Conservation (phyloP, 2,329 filamentous ascomycete genomes). For the Arachnomyces sp. region DNA sequence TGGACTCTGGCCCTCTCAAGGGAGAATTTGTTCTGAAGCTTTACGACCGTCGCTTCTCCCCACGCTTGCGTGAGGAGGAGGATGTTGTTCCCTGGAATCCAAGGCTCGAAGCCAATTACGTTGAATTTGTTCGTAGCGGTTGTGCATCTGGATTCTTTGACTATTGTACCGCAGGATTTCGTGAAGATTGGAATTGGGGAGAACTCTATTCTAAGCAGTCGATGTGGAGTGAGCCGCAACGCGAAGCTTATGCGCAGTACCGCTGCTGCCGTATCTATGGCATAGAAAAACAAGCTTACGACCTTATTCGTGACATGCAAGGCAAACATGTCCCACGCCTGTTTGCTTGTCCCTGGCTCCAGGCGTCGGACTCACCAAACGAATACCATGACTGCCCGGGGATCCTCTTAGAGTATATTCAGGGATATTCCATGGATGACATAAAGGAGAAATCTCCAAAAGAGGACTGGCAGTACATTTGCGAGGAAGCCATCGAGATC, state of each 20-base stretch:
- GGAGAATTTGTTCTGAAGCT: too few species aligned
- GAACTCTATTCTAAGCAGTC: slow-evolving; percentile 3
- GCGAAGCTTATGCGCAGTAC: slow-evolving; percentile 14
- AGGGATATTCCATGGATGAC: slow-evolving; percentile 11
- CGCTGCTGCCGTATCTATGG: slow-evolving; percentile 9
- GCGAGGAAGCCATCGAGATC: slow-evolving; percentile 17
- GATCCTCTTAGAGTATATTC: slow-evolving; percentile 14
- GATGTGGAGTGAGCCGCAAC: slow-evolving; percentile 8
- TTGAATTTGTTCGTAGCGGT: slow-evolving; percentile 11
- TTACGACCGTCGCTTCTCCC: too few species aligned
- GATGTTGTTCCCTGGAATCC: too few species aligned
- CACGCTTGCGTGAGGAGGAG: too few species aligned
- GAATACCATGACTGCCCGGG: slow-evolving; percentile 10
- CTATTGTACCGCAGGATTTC: neutral
- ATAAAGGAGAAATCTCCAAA: slow-evolving; percentile 7
- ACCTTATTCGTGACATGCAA: slow-evolving; percentile 14
- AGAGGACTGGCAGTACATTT: slow-evolving; percentile 13
- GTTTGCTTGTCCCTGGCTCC: slow-evolving; percentile 6
- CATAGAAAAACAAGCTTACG: slow-evolving; percentile 11
- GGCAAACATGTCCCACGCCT: slow-evolving; percentile 12
- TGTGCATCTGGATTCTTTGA: slow-evolving; percentile 5
- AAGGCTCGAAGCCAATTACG: slow-evolving; percentile 11
- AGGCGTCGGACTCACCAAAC: neutral
- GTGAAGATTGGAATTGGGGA: slow-evolving; percentile 3
- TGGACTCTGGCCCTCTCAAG: too few species aligned